phyloP scores from a whole-genome alignment of 257 asterid genomes.

The Cinchona pubescens region DNA sequence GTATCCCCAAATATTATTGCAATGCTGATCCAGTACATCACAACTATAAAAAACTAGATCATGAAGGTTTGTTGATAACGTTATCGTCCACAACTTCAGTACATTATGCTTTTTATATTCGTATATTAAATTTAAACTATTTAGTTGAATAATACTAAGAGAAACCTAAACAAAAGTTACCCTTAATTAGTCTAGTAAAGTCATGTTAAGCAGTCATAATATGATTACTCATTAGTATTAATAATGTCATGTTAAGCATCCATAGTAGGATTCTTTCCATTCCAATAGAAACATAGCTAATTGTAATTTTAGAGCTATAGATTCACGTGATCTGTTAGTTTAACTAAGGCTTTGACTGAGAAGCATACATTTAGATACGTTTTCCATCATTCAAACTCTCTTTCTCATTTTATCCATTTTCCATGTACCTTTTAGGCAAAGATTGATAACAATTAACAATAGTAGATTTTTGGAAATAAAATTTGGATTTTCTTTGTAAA shows the following conservation, averaged over 20 bases:
- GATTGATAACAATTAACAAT: neutral
- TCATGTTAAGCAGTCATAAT: neutral
- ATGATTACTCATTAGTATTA: too few relatives aligned
- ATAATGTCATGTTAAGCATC: neutral
- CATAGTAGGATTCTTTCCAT: neutral
- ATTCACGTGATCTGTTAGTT: neutral
- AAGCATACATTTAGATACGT: neutral
- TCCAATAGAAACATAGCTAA: neutral
- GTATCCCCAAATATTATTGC: constrained; percentile 53
- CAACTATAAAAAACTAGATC: constrained; percentile 26
- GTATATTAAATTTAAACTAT: too few relatives aligned
- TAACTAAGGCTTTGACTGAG: neutral
- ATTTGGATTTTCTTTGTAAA: neutral
- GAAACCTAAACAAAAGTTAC: neutral
- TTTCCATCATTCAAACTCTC: neutral
- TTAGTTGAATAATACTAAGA: neutral
- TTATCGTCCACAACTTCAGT: neutral
- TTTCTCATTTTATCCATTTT: neutral
- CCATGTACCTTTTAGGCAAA: neutral
- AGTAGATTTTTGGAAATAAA: neutral
- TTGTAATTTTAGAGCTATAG: too few relatives aligned
- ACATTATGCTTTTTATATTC: neutral
- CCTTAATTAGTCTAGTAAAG: neutral
- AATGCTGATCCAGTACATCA: constrained; percentile 52
- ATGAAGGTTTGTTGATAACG: neutral